These are phyloP conservation scores for Chrysoporthe cubensis DNA, from an alignment of 2,329 filamentous ascomycete species.

Conservation along the genomic window DNA sequence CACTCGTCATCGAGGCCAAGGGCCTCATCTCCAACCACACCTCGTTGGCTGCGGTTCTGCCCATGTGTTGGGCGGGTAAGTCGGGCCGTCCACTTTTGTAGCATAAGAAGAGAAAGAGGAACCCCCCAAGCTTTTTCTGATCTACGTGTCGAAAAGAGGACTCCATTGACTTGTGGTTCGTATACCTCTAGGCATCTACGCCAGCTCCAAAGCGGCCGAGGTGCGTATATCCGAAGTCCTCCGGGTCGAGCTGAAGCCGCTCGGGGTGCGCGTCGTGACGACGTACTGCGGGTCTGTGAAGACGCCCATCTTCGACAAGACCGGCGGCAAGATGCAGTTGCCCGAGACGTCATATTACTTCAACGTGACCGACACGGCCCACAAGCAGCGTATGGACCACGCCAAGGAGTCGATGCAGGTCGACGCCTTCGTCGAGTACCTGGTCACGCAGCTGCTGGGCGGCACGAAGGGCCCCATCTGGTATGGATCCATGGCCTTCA, in stretches of 20 bases:
- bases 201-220: conserved; percentile 16
- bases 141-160: too few species aligned
- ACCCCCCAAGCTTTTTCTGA: too few species aligned
- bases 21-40: conserved; percentile 18
- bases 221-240: conserved; percentile 7
- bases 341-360: conserved; percentile 14
- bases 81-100: background rate
- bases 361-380: background rate
- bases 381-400: conserved; percentile 14
- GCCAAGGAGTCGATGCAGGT: background rate
- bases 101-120: too few species aligned
- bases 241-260: conserved; percentile 8
- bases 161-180: too few species aligned
- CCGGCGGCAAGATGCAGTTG: conserved; percentile 13
- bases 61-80: conserved; percentile 23
- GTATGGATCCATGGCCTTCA: background rate
- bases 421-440: background rate
- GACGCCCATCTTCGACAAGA: conserved; percentile 19
- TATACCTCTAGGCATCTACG: conserved; percentile 1
- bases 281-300: conserved; percentile 4
- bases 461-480: background rate
- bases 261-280: conserved; percentile 13
- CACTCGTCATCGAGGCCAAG: conserved; percentile 14
- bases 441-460: background rate
- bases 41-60: conserved; percentile 12